Evolutionary conservation across 495 filamentous ascomycete genomes (phyloP), one percentile per base, ranked within the genome.

Genomic region (Pseudomonodictys pantanalensis): DNA sequence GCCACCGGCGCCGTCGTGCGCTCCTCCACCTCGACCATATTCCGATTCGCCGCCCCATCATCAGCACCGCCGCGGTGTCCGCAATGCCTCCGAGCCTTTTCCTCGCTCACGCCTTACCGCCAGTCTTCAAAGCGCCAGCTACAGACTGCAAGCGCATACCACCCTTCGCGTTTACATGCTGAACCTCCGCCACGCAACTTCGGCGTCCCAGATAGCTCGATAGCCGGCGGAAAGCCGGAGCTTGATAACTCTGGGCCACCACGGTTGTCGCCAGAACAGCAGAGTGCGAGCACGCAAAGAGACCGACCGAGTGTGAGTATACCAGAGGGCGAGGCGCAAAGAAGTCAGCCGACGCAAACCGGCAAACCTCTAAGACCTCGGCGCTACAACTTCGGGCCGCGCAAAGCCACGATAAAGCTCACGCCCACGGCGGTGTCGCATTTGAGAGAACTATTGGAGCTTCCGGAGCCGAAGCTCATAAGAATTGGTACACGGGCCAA

Each of bases 401-500:
- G 92, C 48, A 97, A 96, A 76, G 91, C 93, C 2, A 89, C 92
- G 12, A 90, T 98, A 78, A 89, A 86, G 56, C 78, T 98, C 33
- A 91, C 92, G 0, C 78, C 88, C 0, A 66, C 81, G 2, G 93
- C 93, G 1, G 86, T 91, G 7, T 75, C 83, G 23, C 90, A 92
- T 46, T 80, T 98, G 24, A 82, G 81, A 52, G 78, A 75, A 15
- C 73, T 98, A 28, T 81, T 97, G 28, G 77, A 86, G 32, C 85
- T 88, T 66, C 95, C 93, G 0, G 82, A 90, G 0, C 91, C 92
- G 0, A 95, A 96, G 74, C 77, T 95, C 54, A 96, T 98, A 62
- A 86, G 92, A 53, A 87, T 97, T 0, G 92, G 95, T 0, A 92
- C 97, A 25, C 91, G 88, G 74, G 97, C 96, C 71, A 81, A 87